Conservation (phyloP, 805 yeast genomes). For the Grigorovia yakushimaensis region DNA sequence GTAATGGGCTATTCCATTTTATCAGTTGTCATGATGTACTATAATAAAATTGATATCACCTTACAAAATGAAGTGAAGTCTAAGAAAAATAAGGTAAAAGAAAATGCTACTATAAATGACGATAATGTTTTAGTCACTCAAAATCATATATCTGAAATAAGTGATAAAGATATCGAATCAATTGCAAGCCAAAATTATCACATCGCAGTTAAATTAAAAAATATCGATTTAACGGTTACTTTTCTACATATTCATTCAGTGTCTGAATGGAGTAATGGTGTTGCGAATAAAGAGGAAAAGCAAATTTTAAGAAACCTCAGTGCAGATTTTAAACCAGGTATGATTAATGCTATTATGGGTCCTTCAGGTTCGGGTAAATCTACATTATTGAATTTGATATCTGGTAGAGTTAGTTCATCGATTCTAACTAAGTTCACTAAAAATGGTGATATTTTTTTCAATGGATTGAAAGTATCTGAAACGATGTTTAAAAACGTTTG, state of each 20-base stretch:
- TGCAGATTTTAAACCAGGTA: conserved; percentile 45
- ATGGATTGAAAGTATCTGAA: conserved; percentile 30
- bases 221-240: conserved; percentile 11
- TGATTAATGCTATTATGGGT: conserved; percentile 66
- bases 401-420: conserved; percentile 42
- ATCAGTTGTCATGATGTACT: conserved; percentile 39
- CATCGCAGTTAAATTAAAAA: conserved; percentile 9
- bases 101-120: neutral
- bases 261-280: conserved; percentile 6
- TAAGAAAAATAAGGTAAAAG: conserved; percentile 5
- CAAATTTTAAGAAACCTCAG: conserved; percentile 37
- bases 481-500: conserved; percentile 36
- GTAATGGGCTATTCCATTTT: conserved; percentile 41
- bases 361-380: conserved; percentile 79
- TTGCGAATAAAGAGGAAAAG: conserved; percentile 17
- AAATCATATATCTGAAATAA: neutral
- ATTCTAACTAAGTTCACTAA: conserved; percentile 24
- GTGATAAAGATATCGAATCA: conserved; percentile 11
- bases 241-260: conserved; percentile 2
- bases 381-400: conserved; percentile 50
- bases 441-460: conserved; percentile 38
- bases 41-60: conserved; percentile 33
- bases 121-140: neutral
- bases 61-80: conserved; percentile 18
- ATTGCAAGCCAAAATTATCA: conserved; percentile 1